Conservation (phyloP, 73 alveolate species). For the Paramecium sexaurelia region DNA sequence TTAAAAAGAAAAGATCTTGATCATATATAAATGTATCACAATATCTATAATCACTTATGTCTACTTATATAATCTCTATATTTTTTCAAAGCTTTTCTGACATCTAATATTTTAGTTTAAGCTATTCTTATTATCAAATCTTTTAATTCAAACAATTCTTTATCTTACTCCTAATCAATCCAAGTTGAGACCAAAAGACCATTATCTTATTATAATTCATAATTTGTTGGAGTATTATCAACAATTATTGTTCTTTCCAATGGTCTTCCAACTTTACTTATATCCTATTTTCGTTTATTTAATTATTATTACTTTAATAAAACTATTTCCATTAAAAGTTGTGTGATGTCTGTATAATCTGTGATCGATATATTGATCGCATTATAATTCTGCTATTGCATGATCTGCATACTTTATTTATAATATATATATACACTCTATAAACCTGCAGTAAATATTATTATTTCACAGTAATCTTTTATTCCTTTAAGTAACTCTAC, state of each 20-base stretch:
- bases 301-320: conserved; percentile 1
- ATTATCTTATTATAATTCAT: conserved; percentile 70
- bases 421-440: not conserved
- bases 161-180: not conserved
- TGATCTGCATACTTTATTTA: not conserved
- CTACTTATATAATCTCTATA: conserved; percentile 1
- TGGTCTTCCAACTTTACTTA: conserved; percentile 35
- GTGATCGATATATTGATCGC: too few species aligned
- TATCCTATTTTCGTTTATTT: not conserved
- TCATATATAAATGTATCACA: not conserved
- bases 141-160: not conserved
- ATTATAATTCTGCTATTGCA: not conserved
- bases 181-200: conserved; percentile 51
- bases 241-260: conserved; percentile 68
- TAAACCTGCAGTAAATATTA: not conserved
- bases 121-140: conserved; percentile 35
- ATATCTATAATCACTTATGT: not conserved
- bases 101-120: not conserved
- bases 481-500: not conserved
- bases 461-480: not conserved
- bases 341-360: not conserved
- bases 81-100: not conserved
- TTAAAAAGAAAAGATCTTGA: conserved; percentile 57
- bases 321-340: not conserved
- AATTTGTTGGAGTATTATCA: conserved; percentile 75